Evolutionary conservation across 202 grass and related monocot species (phyloP).

Genomic region (Zoysia matrella): DNA sequence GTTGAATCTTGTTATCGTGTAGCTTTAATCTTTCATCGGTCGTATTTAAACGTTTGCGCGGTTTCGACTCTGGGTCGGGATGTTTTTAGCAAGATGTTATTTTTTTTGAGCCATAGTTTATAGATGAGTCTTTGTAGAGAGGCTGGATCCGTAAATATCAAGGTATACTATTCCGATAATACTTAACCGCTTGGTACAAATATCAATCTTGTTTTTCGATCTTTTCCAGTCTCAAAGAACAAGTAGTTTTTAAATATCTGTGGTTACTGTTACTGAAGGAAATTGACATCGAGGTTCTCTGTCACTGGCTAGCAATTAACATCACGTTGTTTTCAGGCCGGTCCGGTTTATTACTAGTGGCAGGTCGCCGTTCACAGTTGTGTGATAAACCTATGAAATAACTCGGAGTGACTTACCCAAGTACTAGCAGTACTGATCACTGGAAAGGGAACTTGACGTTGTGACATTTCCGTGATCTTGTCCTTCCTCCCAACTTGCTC

Average conservation of each 20-base stretch:
- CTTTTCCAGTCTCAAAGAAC: not conserved
- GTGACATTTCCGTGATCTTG: slow-evolving; percentile 21
- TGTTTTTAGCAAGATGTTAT: too few species aligned
- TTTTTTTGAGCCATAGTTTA: too few species aligned
- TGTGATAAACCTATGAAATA: slow-evolving; percentile 37
- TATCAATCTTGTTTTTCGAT: not conserved
- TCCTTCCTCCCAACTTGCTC: slow-evolving; percentile 41
- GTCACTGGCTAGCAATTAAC: slow-evolving; percentile 22
- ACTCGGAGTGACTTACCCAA: slow-evolving; percentile 11
- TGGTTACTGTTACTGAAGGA: not conserved
- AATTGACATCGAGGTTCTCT: slow-evolving; percentile 38
- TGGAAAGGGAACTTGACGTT: slow-evolving; percentile 34
- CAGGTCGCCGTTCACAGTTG: slow-evolving; percentile 38
- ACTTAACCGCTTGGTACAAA: not conserved
- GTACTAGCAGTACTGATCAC: slow-evolving; percentile 19
- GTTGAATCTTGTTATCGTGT: too few species aligned
- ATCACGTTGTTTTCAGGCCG: slow-evolving; percentile 33
- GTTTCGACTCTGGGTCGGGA: too few species aligned
- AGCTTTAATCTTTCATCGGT: too few species aligned
- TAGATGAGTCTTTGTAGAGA: too few species aligned
- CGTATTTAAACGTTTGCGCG: too few species aligned
- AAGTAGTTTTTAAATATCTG: not conserved
- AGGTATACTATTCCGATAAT: too few species aligned
- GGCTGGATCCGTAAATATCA: too few species aligned
- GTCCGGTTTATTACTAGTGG: not conserved